phyloP scores from a whole-genome alignment of 2,329 filamentous ascomycete species.

The Claviceps spartinae region DNA sequence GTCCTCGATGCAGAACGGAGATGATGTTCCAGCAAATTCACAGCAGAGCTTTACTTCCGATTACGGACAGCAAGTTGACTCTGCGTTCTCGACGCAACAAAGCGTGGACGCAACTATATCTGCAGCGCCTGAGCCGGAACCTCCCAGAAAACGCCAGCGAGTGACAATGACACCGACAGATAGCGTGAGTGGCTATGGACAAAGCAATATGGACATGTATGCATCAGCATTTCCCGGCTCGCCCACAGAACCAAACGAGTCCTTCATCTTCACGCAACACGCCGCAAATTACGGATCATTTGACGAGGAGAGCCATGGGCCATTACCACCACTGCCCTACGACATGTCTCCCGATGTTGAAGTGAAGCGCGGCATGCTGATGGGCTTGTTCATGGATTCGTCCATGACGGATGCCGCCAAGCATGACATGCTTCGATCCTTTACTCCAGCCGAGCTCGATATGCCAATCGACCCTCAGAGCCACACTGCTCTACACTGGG shows the following conservation, averaged over 20 bases:
- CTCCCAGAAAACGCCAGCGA: constrained; percentile 66
- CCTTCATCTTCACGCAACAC: constrained; percentile 53
- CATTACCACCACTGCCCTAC: constrained; percentile 51
- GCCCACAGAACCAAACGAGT: constrained; percentile 69
- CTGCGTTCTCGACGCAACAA: constrained; percentile 53
- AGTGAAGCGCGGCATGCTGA: constrained; percentile 66
- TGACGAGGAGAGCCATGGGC: constrained; percentile 38
- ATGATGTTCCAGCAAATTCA: constrained; percentile 58
- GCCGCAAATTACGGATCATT: constrained; percentile 28
- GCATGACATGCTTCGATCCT: constrained; percentile 61
- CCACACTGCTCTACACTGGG: constrained; percentile 92
- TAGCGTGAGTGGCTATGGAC: constrained; percentile 41
- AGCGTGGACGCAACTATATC: constrained; percentile 16
- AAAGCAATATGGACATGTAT: constrained; percentile 27
- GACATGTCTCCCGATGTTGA: constrained; percentile 53
- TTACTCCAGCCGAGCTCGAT: constrained; percentile 73
- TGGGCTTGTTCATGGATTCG: constrained; percentile 70
- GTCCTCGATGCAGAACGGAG: constrained; percentile 55
- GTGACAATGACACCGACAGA: constrained; percentile 41
- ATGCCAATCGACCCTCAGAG: constrained; percentile 81
- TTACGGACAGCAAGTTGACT: constrained; percentile 59
- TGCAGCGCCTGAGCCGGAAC: constrained; percentile 48
- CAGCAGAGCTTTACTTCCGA: constrained; percentile 75
- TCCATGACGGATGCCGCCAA: constrained; percentile 55
- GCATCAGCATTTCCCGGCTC: constrained; percentile 47